phyloP scores from a whole-genome alignment of 169 alveolate species.

The Plasmodium gonderi region DNA sequence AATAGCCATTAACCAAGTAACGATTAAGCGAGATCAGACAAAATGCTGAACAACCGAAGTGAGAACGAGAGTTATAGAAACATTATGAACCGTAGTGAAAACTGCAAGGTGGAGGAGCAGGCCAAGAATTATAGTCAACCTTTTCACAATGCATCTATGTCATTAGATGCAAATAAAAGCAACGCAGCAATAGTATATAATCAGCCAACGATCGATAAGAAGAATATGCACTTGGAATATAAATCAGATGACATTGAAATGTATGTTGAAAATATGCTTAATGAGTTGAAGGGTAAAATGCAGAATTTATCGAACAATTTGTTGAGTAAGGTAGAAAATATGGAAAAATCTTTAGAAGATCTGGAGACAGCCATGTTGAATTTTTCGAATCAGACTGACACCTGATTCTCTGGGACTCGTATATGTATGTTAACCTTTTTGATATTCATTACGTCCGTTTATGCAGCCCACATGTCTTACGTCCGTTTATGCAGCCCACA shows the following conservation, averaged over 20 bases:
- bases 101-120: neutral
- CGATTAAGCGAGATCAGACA: too few relatives aligned
- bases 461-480: too few relatives aligned
- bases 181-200: neutral
- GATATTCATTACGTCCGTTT: too few relatives aligned
- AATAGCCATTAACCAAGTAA: neutral
- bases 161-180: constrained; percentile 4
- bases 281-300: constrained; percentile 61
- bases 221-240: neutral
- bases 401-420: neutral
- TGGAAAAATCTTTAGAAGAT: constrained; percentile 55
- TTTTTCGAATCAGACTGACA: constrained; percentile 3
- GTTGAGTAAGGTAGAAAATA: constrained; percentile 45
- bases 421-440: neutral
- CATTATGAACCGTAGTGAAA: constrained; percentile 16
- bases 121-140: constrained; percentile 2
- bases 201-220: neutral
- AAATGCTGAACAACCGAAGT: constrained; percentile 4
- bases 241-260: constrained; percentile 51
- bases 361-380: constrained; percentile 14
- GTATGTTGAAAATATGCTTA: constrained; percentile 67
- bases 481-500: too few relatives aligned
- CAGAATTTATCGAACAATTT: constrained; percentile 44
- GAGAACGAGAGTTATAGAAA: neutral
- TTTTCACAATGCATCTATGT: neutral